Evolutionary conservation across 2,329 filamentous ascomycete species (phyloP).

Genomic region (Exophiala dermatitidis): DNA sequence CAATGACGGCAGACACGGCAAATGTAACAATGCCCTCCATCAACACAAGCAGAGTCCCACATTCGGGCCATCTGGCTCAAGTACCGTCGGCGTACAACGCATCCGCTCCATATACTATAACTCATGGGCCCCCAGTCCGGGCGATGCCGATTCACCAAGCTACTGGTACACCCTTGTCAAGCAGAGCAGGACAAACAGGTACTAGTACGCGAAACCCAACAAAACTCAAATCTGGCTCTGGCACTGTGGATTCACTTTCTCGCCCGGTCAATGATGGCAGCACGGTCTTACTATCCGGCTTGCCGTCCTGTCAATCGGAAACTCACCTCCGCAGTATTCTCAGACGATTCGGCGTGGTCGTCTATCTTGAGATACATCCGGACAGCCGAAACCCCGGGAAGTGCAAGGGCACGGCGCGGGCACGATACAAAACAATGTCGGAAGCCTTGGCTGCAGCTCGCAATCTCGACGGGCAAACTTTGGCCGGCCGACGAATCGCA

Average conservation of each 20-base stretch:
- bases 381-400: conserved; percentile 15
- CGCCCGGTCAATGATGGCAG: conserved; percentile 16
- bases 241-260: not conserved
- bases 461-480: conserved; percentile 11
- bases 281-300: conserved; percentile 18
- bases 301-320: conserved; percentile 18
- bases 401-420: conserved; percentile 21
- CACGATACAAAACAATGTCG: conserved; percentile 11
- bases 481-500: conserved; percentile 13
- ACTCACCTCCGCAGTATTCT: conserved; percentile 17
- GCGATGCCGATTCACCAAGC: not conserved
- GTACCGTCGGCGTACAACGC: not conserved
- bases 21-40: not conserved
- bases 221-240: not conserved
- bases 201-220: not conserved
- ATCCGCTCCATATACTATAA: not conserved
- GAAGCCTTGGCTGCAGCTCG: conserved; percentile 18
- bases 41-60: not conserved
- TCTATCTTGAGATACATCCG: conserved; percentile 22
- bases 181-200: not conserved
- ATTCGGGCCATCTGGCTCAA: not conserved
- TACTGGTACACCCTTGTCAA: not conserved
- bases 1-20: not conserved
- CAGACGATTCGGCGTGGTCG: conserved; percentile 13
- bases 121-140: not conserved